These are phyloP conservation scores for Claviceps maximensis DNA, from an alignment of 2,329 filamentous ascomycete genomes.

Conservation along the genomic window DNA sequence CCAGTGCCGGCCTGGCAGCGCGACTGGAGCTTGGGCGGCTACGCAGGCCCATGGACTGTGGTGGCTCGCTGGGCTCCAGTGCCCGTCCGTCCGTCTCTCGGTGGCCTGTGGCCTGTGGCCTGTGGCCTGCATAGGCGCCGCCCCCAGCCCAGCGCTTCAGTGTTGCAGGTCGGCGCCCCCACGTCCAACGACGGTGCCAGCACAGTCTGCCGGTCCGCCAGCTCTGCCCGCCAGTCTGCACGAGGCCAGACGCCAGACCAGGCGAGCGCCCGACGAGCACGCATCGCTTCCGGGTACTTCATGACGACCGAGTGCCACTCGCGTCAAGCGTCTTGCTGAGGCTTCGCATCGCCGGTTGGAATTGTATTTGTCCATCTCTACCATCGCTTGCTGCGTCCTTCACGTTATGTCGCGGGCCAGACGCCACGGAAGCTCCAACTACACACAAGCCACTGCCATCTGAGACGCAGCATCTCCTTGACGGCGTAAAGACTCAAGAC, in stretches of 20 bases:
- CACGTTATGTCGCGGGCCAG: constrained; percentile 1
- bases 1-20: neutral
- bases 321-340: neutral
- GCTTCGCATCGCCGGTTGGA: constrained; percentile 7
- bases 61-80: too few species aligned
- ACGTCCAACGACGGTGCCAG: constrained; percentile 9
- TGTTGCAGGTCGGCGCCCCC: neutral
- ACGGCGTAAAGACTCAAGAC: neutral
- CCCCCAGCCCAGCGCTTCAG: constrained; percentile 5
- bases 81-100: neutral
- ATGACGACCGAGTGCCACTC: neutral
- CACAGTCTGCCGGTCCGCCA: too few species aligned
- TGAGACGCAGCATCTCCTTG: neutral
- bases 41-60: too few species aligned
- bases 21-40: too few species aligned
- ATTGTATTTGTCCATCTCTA: constrained; percentile 4
- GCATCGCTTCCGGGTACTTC: neutral
- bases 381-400: constrained; percentile 5
- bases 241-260: neutral
- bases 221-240: too few species aligned
- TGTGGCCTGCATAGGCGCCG: neutral
- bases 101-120: too few species aligned
- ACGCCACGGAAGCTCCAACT: neutral
- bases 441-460: neutral
- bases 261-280: neutral